A percentile compares a stretch with the other conserved stretches of the same genome.
These are phyloP conservation scores for Colletotrichum sp. DNA, from an alignment of 2,329 filamentous ascomycete species.

Conservation along the genomic window DNA sequence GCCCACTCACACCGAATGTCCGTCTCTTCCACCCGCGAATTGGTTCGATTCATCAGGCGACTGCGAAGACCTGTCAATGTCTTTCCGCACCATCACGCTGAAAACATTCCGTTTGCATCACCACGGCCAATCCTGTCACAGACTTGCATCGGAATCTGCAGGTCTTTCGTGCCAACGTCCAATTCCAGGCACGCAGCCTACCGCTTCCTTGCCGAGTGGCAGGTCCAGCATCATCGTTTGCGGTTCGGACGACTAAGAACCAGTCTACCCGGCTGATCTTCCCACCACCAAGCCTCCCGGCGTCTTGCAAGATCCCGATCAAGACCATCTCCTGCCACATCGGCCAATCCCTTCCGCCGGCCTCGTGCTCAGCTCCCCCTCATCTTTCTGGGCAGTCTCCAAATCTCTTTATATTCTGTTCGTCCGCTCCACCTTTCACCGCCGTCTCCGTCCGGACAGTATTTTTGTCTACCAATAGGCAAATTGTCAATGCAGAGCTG, in stretches of 20 bases:
- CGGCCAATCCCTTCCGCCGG: neutral
- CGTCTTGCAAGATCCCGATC: constrained; percentile 10
- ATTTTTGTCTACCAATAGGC: neutral
- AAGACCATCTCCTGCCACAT: neutral
- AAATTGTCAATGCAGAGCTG: neutral
- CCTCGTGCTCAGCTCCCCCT: neutral
- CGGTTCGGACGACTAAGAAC: neutral
- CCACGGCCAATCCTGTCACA: neutral
- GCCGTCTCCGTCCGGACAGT: neutral
- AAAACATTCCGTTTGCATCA: constrained; percentile 1
- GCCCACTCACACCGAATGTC: constrained; percentile 12
- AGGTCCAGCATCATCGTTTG: neutral
- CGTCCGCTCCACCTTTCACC: neutral
- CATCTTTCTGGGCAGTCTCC: neutral
- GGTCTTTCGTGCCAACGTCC: neutral
- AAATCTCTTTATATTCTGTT: neutral
- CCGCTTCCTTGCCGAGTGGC: neutral
- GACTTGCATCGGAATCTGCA: neutral
- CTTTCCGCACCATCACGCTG: neutral
- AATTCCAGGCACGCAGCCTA: neutral
- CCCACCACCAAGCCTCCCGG: neutral
- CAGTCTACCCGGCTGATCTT: neutral
- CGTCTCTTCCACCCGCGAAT: neutral
- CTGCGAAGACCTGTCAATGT: neutral
- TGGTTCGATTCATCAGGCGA: constrained; percentile 13